Evolutionary conservation across 805 yeast species (phyloP).

Genomic region (Schwanniomyces sp.): DNA sequence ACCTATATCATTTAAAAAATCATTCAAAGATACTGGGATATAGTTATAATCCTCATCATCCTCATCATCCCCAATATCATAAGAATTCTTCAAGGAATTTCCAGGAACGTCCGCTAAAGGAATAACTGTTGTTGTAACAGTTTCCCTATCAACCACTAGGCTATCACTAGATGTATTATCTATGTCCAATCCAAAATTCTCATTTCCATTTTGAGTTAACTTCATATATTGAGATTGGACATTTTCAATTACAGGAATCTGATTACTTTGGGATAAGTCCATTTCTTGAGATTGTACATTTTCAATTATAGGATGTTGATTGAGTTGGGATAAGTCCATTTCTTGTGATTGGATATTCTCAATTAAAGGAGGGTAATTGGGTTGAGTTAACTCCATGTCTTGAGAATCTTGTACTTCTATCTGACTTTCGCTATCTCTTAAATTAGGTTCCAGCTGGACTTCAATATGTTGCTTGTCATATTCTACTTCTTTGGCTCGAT

Average conservation of each 20-base stretch:
- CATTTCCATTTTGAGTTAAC: slow-evolving; percentile 14
- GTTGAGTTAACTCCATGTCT: slow-evolving; percentile 12
- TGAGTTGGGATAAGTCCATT: neutral
- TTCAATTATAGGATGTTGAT: neutral
- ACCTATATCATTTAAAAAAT: slow-evolving; percentile 40
- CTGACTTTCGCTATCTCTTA: no score
- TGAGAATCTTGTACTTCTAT: slow-evolving; percentile 1
- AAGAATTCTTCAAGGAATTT: neutral
- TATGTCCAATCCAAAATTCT: neutral
- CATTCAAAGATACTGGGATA: slow-evolving; percentile 32
- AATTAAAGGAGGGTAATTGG: neutral
- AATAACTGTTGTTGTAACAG: slow-evolving; percentile 13
- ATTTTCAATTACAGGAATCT: neutral
- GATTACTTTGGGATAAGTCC: slow-evolving; percentile 9
- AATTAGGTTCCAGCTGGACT: no score
- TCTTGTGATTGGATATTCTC: slow-evolving; percentile 9
- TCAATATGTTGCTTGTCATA: neutral
- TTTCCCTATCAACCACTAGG: neutral
- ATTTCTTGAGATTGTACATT: slow-evolving; percentile 7
- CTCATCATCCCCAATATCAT: slow-evolving; percentile 11
- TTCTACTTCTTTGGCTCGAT: neutral
- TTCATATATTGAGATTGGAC: slow-evolving; percentile 20
- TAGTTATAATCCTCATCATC: slow-evolving; percentile 23
- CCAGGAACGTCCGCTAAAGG: neutral
- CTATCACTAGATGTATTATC: neutral